Conservation (phyloP, 176 grass and related monocot genomes). For the Oryza australiensis region DNA sequence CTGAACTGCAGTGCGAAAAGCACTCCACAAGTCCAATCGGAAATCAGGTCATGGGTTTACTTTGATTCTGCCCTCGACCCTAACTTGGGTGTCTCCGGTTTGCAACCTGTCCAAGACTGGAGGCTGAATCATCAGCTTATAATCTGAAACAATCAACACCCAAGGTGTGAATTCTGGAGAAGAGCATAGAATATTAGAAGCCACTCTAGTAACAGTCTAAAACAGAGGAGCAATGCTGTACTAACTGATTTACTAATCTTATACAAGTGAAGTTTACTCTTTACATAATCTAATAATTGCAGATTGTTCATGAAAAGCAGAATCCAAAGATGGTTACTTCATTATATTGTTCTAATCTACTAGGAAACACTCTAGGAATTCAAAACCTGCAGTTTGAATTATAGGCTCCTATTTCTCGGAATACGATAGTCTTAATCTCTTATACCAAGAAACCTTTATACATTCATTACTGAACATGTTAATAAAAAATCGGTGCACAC, state of each 20-base stretch:
- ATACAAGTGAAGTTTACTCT: too few relatives aligned
- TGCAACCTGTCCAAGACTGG: conserved; percentile 17
- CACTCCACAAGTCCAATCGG: neutral
- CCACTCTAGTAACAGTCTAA: neutral
- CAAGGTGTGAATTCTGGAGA: neutral
- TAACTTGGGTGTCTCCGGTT: neutral
- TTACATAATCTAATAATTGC: neutral
- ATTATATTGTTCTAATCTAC: too few relatives aligned
- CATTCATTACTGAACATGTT: neutral
- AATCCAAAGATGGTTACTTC: neutral
- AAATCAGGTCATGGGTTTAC: neutral
- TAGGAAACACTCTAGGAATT: neutral
- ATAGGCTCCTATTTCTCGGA: neutral
- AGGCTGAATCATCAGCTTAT: neutral
- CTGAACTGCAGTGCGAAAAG: neutral
- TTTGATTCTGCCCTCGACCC: conserved; percentile 34
- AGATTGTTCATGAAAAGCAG: neutral
- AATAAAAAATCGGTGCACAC: neutral
- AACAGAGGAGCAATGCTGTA: neutral
- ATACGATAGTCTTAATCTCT: neutral
- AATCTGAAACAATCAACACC: neutral
- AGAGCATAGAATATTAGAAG: neutral
- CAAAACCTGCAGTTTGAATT: neutral
- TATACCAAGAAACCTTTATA: neutral
- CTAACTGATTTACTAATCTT: too few relatives aligned